Base-by-base conservation (phyloP, 129 eudicot genomes). In the Flaveria robusta region DNA sequence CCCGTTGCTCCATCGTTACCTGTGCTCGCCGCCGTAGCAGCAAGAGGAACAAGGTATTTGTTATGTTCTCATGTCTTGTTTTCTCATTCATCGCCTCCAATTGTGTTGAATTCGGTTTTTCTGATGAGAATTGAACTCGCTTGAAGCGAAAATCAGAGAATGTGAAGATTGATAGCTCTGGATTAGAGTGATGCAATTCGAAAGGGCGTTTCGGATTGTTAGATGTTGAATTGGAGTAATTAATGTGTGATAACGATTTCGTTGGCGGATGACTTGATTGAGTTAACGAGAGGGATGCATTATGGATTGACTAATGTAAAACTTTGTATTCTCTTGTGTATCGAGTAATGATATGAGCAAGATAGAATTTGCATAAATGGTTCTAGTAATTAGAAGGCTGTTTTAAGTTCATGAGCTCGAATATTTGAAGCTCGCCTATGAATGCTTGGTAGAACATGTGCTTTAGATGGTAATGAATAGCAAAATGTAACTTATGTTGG, bases 1-100 rank as follows among this genome's bases (percentile, higher is more conserved):
- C 84, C 55, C 68, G 84, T 26, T 82, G 84, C 77, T 76, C 85
- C 39, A 59, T 82, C 71, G 60, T 89, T 42, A 26, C 86, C 37
- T 88, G 70, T 74, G 77, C 88, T 80, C 82, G 93, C 83, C 97
- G 97, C 10, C 89, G 89, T 27, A 66, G 78, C 74, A 18, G 47
- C 39, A 34, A 34, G 78, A 92, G 78, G 58, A 86, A 84, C 16
- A 86, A 86, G 85, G 89, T 85, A 66, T 9, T 43, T 9, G 2
- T 42, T 42, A 10, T 42, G 10, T 42, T 42, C 47, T 7, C 10
- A 43, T 8, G 3, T 9, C 50, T 43, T 56, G 1, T 63, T 19
- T 47, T 47, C 13, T 56, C 3, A 39, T 13, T 55, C 23, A 60
- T 26, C 78, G n/a, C 55, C 68, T 34, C 34, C 52, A 59, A 46